Evolutionary conservation across 2,329 filamentous ascomycete genomes (phyloP), one percentile per base, ranked within the genome.

Genomic region (Cladosporium sp.): DNA sequence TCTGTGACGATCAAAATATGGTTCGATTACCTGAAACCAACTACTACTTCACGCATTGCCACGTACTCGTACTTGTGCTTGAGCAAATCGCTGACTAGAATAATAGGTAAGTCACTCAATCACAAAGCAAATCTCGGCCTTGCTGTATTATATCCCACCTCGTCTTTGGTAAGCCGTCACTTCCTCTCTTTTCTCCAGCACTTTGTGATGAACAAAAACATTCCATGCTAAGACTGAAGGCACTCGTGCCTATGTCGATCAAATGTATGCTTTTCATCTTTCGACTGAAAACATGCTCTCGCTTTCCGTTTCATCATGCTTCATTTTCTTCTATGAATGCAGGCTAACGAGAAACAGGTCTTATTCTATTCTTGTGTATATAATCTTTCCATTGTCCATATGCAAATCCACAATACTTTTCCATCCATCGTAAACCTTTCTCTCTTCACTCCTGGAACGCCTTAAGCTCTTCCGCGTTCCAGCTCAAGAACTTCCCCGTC

Each of bases 231-330:
- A 87, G 81, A 73, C 85, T 77, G 84, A 88, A 82, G 76, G 70
- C 68, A 66, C 56, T 58, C 63, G 64, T 59, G 67, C 62, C 65
- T 80, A 83, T 86, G 79, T 82, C 86, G 73, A 72, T 75, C 66
- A 72, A 80, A 76, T 74, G 77, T 78, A 79, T 82, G 79, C 84
- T 88, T 88, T 88, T 88, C 85, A 88, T 88, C 85, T 88, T 88
- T 88, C 84, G 79, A 79, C 84, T 88, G 85, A 88, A 36, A 19
- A 38, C 27, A 47, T 30, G 24, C 24, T 15, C 3, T n/a, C 8
- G 30, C 15, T 22, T 20, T n/a, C 17, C 32, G 4, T 19, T 22
- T 13, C 6, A 17, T 38, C 20, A 29, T 30, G 43, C 36, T 29
- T 22, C 17, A 13, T 13, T 27, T 69, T 50, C 79, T 78, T 7